A percentile compares a stretch with the other conserved stretches of the same genome.
These are phyloP conservation scores for Bassia scoparia DNA, from an alignment of 148 eudicot genomes.

Conservation along the genomic window DNA sequence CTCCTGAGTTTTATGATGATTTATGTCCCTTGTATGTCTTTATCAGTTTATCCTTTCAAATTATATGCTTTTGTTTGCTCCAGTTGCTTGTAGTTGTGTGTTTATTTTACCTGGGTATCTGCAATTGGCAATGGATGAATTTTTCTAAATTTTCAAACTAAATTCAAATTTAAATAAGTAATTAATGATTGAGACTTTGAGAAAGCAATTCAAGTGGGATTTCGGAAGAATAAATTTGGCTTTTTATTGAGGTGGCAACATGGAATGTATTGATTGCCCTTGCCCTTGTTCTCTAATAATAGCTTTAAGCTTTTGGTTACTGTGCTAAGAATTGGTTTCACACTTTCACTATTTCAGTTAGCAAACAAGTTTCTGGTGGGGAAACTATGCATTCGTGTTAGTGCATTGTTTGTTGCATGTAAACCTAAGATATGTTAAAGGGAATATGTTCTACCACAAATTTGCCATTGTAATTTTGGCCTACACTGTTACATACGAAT, in stretches of 20 bases:
- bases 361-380: too few relatives aligned
- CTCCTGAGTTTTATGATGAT: slow-evolving; percentile 85
- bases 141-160: too few relatives aligned
- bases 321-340: too few relatives aligned
- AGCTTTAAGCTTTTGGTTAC: neutral
- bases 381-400: too few relatives aligned
- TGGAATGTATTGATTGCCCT: neutral
- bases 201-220: too few relatives aligned
- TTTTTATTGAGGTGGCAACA: neutral
- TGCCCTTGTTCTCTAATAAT: neutral
- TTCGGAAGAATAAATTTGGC: too few relatives aligned
- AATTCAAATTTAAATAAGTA: too few relatives aligned
- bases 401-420: neutral
- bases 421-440: neutral
- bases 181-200: too few relatives aligned
- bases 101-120: neutral
- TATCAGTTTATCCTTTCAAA: neutral
- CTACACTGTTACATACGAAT: neutral
- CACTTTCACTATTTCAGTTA: too few relatives aligned
- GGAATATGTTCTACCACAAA: neutral
- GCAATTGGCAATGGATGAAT: neutral
- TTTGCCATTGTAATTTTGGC: neutral
- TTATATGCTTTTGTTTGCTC: neutral
- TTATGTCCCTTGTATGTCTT: slow-evolving; percentile 35
- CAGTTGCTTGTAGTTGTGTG: neutral